A percentile compares a stretch with the other conserved stretches of the same genome.
Evolutionary conservation across 2,329 filamentous ascomycete genomes (phyloP).

Genomic region (Chaetothyriales sp.): DNA sequence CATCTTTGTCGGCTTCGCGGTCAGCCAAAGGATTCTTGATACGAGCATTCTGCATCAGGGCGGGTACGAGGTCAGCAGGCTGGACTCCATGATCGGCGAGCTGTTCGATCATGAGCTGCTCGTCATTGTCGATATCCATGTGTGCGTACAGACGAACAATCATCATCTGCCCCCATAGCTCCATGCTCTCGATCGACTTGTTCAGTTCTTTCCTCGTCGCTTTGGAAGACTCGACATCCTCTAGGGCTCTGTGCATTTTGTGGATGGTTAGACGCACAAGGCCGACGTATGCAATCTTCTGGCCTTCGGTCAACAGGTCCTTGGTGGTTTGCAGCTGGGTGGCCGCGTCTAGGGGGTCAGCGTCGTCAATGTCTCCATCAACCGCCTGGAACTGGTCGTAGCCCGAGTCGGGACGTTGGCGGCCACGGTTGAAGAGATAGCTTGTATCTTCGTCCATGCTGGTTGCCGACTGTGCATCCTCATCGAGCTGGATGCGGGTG

Average conservation of each 20-base stretch:
- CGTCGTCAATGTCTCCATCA: constrained; percentile 51
- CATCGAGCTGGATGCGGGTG: constrained; percentile 84
- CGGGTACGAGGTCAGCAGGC: constrained; percentile 65
- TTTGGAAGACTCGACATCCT: constrained; percentile 46
- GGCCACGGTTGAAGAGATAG: constrained; percentile 73
- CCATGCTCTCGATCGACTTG: constrained; percentile 58
- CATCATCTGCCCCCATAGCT: constrained; percentile 97
- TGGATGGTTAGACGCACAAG: constrained; percentile 68
- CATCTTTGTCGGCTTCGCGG: not conserved
- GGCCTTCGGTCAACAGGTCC: constrained; percentile 82
- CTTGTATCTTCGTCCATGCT: constrained; percentile 96
- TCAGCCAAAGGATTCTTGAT: constrained; percentile 78
- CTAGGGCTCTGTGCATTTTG: constrained; percentile 56
- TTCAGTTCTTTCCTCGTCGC: constrained; percentile 57
- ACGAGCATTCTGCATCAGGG: constrained; percentile 78
- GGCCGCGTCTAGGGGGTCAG: constrained; percentile 70
- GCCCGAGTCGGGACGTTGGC: constrained; percentile 26
- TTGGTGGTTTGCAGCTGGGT: constrained; percentile 93
- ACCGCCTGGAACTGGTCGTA: constrained; percentile 40
- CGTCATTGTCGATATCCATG: constrained; percentile 79
- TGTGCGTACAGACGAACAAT: constrained; percentile 89
- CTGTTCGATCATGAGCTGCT: constrained; percentile 99
- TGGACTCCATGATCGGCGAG: constrained; percentile 81
- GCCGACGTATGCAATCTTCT: constrained; percentile 91
- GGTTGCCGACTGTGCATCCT: constrained; percentile 82